These are phyloP conservation scores for Persicaria tinctoria DNA, from an alignment of 148 eudicot genomes.

Conservation along the genomic window DNA sequence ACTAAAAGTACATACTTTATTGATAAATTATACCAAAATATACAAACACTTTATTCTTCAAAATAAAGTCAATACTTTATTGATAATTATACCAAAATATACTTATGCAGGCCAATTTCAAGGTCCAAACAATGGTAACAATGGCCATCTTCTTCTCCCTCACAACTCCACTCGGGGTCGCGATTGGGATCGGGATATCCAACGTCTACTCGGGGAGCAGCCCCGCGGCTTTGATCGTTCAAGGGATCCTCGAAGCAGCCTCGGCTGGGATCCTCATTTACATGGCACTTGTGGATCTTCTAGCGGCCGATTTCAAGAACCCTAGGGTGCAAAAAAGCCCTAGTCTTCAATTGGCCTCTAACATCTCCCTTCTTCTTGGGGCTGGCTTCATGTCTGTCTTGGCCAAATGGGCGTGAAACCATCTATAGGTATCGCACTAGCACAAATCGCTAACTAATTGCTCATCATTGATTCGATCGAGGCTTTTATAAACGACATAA, in stretches of 20 bases:
- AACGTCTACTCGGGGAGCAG: constrained; percentile 29
- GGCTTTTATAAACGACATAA: no score
- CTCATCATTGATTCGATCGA: no score
- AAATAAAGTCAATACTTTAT: no score
- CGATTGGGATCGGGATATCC: constrained; percentile 19
- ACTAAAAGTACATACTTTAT: no score
- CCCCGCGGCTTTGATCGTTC: constrained; percentile 25
- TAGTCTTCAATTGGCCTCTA: constrained; percentile 19
- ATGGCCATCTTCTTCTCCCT: constrained; percentile 35
- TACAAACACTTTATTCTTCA: not conserved
- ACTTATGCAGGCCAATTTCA: constrained; percentile 20
- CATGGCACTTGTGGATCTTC: constrained; percentile 32
- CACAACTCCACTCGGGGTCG: constrained; percentile 28
- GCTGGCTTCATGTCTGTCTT: not conserved
- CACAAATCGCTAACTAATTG: no score
- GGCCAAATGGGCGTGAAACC: not conserved
- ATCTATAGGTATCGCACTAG: no score
- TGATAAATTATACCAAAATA: not conserved
- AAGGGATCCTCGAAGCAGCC: constrained; percentile 21
- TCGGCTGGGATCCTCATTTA: constrained; percentile 32
- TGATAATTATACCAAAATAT: not conserved
- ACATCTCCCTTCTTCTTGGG: not conserved
- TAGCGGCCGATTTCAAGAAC: constrained; percentile 31
- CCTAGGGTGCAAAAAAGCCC: constrained; percentile 22
- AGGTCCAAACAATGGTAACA: constrained; percentile 16